phyloP scores from a whole-genome alignment of 1,139 yeast species.

The Taiozyma sp. region DNA sequence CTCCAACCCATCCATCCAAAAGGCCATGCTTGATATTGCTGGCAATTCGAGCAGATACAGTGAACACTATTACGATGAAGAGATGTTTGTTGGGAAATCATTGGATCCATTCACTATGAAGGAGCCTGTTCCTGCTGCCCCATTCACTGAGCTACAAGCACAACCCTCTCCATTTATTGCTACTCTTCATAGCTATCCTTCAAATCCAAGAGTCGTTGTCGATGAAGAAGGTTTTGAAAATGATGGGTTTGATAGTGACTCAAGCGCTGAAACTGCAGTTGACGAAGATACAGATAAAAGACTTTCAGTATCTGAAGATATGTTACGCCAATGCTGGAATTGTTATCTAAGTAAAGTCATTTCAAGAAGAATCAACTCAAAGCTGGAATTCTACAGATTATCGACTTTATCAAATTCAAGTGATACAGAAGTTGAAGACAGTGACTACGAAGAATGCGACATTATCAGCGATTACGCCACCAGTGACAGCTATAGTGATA shows the following conservation, averaged over 20 bases:
- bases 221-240: constrained; percentile 4
- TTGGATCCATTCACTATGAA: neutral
- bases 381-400: constrained; percentile 11
- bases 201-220: constrained; percentile 1
- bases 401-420: constrained; percentile 10
- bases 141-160: neutral
- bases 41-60: neutral
- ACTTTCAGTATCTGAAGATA: constrained; percentile 6
- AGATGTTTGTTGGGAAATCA: neutral
- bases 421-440: constrained; percentile 7
- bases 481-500: neutral
- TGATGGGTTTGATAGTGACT: constrained; percentile 2
- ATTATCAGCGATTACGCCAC: constrained; percentile 4
- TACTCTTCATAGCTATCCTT: constrained; percentile 5
- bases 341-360: constrained; percentile 13
- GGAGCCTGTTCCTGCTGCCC: neutral
- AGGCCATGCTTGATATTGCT: constrained; percentile 4
- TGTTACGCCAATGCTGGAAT: constrained; percentile 13
- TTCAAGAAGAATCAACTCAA: constrained; percentile 16
- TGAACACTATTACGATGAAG: neutral
- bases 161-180: neutral
- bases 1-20: constrained; percentile 14
- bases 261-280: constrained; percentile 1
- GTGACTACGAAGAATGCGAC: constrained; percentile 2
- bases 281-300: constrained; percentile 6